Percentiles rank a stretch among this genome's conserved stretches.
These are phyloP conservation scores for Cucurbita moschata DNA, from an alignment of 306 rosid species.

Conservation along the genomic window DNA sequence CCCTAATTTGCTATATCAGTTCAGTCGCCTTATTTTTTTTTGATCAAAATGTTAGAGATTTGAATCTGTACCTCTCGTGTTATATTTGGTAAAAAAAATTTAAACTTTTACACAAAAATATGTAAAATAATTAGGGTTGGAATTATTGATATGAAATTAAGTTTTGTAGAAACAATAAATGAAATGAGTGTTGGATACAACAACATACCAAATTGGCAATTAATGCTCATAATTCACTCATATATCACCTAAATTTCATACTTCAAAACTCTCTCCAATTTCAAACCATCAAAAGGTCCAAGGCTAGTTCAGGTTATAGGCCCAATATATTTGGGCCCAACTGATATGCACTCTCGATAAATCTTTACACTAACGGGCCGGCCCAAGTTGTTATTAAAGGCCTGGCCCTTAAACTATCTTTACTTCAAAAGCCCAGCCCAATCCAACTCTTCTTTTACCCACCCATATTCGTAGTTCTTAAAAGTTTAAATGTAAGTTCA, in stretches of 20 bases:
- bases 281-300: background rate
- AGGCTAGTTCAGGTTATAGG: background rate
- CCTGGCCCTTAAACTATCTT: background rate
- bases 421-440: background rate
- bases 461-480: too few relatives aligned
- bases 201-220: too few relatives aligned
- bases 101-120: too few relatives aligned
- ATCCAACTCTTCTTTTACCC: too few relatives aligned
- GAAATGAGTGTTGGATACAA: background rate
- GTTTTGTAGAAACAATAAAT: background rate
- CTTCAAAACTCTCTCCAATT: background rate
- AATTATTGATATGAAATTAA: background rate
- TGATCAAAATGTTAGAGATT: too few relatives aligned
- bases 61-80: too few relatives aligned
- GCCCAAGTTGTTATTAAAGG: background rate
- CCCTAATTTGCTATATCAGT: too few relatives aligned
- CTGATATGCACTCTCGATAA: background rate
- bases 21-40: too few relatives aligned
- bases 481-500: too few relatives aligned
- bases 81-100: too few relatives aligned
- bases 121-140: too few relatives aligned
- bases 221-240: background rate
- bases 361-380: background rate
- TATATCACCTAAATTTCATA: background rate
- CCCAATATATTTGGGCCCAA: background rate